Conservation (phyloP, 2,329 filamentous ascomycete species). For the Aspergillus uvarum region DNA sequence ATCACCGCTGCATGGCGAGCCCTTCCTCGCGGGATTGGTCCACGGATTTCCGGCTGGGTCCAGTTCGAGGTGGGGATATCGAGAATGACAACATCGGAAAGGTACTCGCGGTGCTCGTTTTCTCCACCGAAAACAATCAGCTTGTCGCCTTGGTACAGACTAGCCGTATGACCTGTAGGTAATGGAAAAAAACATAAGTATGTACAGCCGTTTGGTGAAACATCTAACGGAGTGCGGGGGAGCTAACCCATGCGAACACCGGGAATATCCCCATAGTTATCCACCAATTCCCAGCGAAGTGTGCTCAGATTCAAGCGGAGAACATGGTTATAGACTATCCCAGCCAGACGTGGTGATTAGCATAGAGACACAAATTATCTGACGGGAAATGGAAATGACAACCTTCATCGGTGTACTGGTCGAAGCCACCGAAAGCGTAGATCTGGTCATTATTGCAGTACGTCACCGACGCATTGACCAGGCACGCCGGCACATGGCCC, state of each 20-base stretch:
- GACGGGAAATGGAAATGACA: conserved; percentile 9
- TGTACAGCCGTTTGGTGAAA: background rate
- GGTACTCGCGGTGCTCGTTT: conserved; percentile 93
- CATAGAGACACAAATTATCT: conserved; percentile 1
- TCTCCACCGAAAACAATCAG: conserved; percentile 97
- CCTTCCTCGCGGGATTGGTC: conserved; percentile 81
- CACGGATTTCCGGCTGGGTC: conserved; percentile 86
- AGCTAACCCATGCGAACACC: conserved; percentile 88
- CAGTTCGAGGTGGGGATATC: conserved; percentile 92
- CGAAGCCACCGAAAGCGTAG: conserved; percentile 96
- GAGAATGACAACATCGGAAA: conserved; percentile 94
- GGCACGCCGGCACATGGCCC: conserved; percentile 81
- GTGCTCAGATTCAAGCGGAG: conserved; percentile 81
- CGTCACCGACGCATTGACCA: conserved; percentile 98
- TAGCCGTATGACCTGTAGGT: conserved; percentile 79
- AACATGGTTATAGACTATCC: conserved; percentile 88
- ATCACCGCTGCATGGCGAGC: conserved; percentile 91
- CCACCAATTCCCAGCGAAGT: conserved; percentile 90
- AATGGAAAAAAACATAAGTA: background rate
- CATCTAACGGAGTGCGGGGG: background rate
- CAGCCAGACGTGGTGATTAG: conserved; percentile 7
- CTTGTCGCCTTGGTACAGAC: conserved; percentile 89
- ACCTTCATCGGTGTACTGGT: conserved; percentile 96
- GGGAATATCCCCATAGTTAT: conserved; percentile 98
- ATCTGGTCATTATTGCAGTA: conserved; percentile 97